These are phyloP conservation scores for Skeletonema potamos DNA, from an alignment of 108 stramenopile genomes.

Conservation along the genomic window DNA sequence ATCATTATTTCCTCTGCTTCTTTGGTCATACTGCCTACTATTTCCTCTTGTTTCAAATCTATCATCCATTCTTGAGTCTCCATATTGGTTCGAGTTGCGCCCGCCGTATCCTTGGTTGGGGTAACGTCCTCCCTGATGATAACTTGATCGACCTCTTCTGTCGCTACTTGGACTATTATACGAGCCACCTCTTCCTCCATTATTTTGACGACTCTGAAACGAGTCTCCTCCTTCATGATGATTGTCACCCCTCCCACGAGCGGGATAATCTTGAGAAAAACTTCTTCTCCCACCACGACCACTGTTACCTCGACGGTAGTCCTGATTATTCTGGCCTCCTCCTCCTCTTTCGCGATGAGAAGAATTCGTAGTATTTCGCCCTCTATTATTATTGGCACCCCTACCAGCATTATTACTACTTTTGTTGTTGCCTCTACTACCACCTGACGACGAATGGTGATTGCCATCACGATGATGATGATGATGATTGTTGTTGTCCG, in stretches of 20 bases:
- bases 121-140: not conserved
- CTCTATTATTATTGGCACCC: constrained; percentile 4
- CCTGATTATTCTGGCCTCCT: not conserved
- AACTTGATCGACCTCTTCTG: not conserved
- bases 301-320: not conserved
- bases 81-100: not conserved
- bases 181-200: constrained; percentile 6
- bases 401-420: not conserved
- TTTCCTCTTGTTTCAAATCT: constrained; percentile 2
- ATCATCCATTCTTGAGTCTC: not conserved
- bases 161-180: constrained; percentile 3
- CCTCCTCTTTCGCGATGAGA: not conserved
- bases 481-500: too few species aligned
- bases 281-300: not conserved
- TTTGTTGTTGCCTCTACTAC: constrained; percentile 3
- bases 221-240: not conserved
- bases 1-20: not conserved
- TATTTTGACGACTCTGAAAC: not conserved
- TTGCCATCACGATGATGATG: too few species aligned
- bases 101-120: too few species aligned
- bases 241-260: not conserved
- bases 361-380: not conserved
- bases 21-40: not conserved
- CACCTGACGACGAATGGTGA: not conserved
- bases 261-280: not conserved